Base-by-base conservation (phyloP, 2,329 filamentous ascomycete genomes). In the Penicillium vulpinum region DNA sequence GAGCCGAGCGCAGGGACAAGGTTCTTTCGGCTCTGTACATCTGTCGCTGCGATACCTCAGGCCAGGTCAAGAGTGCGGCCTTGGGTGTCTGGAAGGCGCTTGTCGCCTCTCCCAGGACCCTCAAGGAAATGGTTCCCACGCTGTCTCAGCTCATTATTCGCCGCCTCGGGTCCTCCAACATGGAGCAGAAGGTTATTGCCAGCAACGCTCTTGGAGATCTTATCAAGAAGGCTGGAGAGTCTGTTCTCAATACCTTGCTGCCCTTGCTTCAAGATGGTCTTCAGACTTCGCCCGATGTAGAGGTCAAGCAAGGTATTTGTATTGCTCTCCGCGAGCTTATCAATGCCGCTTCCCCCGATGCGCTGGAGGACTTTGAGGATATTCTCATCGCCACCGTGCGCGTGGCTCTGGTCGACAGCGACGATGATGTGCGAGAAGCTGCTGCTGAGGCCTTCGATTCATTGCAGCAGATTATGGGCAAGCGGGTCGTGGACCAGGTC, bases 171-270 rank as follows among this genome's bases (percentile, higher is more conserved):
- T 97, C 92, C 73, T 89, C 92, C 44, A 97, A 97, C 71, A 92
- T 96, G 88, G 94, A 99, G 75, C 94, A 99, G 76, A 97, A 97
- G 80, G 89, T 96, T 66, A 99, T 99, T 80, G 94, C 95, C 64
- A 93, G 93, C 73, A 97, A 97, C 74, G 92, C 94, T 47, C 83
- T 99, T 54, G 94, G 94, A 70, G 94, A 99, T 73, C 86, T 99
- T 64, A 97, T 99, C 70, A 88, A 94, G 69, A 97, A 96, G 77
- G 93, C 94, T 69, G 94, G 95, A 60, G 94, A 99, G 73, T 89
- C 91, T 54, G 92, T 99, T 56, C 81, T 99, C 61, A 86, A 92
- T 24, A 95, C 86, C 41, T 79, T 99, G 58, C 79, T 99, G 59
- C 94, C 94, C 29, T 96, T 92, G 33, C 85, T 99, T 47, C 92